Base-by-base conservation (phyloP, 345 rosid species). In the Citropsis articulata region DNA sequence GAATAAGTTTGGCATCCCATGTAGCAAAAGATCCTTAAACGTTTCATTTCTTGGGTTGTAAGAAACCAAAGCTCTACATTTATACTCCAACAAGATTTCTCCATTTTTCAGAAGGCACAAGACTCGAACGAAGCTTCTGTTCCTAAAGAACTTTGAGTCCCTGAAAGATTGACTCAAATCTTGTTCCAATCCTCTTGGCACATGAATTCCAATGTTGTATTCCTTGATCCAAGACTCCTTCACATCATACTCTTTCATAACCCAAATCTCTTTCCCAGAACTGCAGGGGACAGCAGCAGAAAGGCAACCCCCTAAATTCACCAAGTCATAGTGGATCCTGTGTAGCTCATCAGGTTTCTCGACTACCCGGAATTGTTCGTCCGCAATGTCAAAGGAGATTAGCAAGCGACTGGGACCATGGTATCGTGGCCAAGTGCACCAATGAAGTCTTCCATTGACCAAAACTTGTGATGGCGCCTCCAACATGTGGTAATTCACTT, bases 181-280 rank as follows among this genome's bases (percentile, higher is more conserved):
- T 55, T 67, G 64, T n/a, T 69, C 60, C 66, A 83, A 38, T 6
- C 72, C 83, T 42, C 42, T 75, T 10, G 79, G 87, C 72, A 57
- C 13, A 13, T 24, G 25, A 64, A 3, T 7, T 67, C 83, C 78
- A n/a, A 83, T 76, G 66, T 60, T 71, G 69, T 66, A 81, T 48
- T 83, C 79, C 69, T 61, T 77, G 6, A 50, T 28, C 85, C 90
- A 87, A 31, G 88, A 79, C 33, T 82, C 83, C 30, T 69, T 69
- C 30, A 57, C 77, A 7, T 36, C 81, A 27, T 82, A 85, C 0
- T 76, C 73, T 73, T 81, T 83, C 85, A 84, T 74, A 18, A 66
- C 67, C 85, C 87, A 85, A 6, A 81, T 56, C 7, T 83, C 75
- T 16, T 48, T 16, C 16, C 56, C 72, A 36, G 7, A 57, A 24